These are phyloP conservation scores for Perkinsus chesapeaki DNA, from an alignment of 169 alveolate genomes.

Conservation along the genomic window DNA sequence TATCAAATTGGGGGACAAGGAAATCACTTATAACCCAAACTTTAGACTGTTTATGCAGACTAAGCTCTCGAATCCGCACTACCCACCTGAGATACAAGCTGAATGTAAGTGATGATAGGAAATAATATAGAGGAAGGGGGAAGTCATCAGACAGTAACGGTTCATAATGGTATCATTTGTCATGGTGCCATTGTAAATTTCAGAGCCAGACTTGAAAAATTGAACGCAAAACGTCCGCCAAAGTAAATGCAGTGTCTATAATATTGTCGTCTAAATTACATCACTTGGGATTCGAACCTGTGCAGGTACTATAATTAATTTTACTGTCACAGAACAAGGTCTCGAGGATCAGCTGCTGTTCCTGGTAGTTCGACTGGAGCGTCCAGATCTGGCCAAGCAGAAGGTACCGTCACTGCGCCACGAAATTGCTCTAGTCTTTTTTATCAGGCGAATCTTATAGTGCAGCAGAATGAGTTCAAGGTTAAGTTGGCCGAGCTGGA, in stretches of 20 bases:
- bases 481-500: constrained; percentile 84
- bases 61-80: constrained; percentile 88
- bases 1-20: constrained; percentile 82
- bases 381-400: constrained; percentile 79
- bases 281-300: background rate
- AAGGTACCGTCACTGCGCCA: constrained; percentile 39
- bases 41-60: constrained; percentile 85
- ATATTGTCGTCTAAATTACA: too few species aligned
- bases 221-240: too few species aligned
- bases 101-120: constrained; percentile 69
- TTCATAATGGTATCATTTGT: too few species aligned
- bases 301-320: constrained; percentile 71
- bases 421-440: background rate
- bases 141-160: too few species aligned
- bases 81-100: constrained; percentile 92
- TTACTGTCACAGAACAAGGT: constrained; percentile 89
- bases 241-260: too few species aligned
- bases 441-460: constrained; percentile 59
- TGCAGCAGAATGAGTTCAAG: constrained; percentile 86
- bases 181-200: too few species aligned
- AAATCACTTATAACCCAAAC: constrained; percentile 64
- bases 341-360: constrained; percentile 88
- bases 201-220: too few species aligned
- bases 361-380: constrained; percentile 85
- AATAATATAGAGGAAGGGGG: too few species aligned